Evolutionary conservation across 345 rosid species (phyloP).

Genomic region (Boechera retrofracta): DNA sequence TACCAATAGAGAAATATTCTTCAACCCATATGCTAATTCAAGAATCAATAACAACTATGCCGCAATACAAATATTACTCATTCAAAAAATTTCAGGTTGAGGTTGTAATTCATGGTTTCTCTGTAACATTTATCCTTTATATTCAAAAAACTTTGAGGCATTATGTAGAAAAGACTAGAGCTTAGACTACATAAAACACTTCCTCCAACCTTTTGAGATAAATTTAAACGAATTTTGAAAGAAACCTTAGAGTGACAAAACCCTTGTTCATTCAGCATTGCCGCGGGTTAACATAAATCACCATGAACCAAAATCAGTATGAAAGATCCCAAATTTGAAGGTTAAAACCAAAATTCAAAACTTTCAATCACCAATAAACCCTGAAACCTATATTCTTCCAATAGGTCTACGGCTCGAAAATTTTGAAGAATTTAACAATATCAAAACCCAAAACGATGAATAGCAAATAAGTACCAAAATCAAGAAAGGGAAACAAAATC

Average conservation of each 20-base stretch:
- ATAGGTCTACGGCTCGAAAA: background rate
- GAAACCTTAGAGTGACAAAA: background rate
- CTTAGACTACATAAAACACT: conserved; percentile 20
- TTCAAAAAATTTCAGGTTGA: background rate
- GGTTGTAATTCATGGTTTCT: background rate
- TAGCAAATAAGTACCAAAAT: background rate
- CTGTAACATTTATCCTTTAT: background rate
- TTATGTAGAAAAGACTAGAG: background rate
- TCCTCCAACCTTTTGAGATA: background rate
- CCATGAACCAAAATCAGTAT: background rate
- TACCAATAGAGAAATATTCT: conserved; percentile 9
- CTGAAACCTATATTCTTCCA: conserved; percentile 7
- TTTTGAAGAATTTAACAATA: background rate
- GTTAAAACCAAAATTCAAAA: background rate
- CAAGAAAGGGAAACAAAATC: conserved; percentile 17
- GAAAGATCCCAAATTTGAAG: conserved; percentile 16
- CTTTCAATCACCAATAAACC: background rate
- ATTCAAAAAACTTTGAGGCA: background rate
- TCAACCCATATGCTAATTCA: conserved; percentile 2
- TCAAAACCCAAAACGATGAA: background rate
- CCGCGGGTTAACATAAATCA: background rate
- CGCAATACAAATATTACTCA: background rate
- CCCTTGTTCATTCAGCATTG: background rate
- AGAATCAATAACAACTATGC: background rate
- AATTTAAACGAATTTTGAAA: background rate